These are phyloP conservation scores for Fusarium temperatum DNA, from an alignment of 2,329 filamentous ascomycete species.

Conservation along the genomic window DNA sequence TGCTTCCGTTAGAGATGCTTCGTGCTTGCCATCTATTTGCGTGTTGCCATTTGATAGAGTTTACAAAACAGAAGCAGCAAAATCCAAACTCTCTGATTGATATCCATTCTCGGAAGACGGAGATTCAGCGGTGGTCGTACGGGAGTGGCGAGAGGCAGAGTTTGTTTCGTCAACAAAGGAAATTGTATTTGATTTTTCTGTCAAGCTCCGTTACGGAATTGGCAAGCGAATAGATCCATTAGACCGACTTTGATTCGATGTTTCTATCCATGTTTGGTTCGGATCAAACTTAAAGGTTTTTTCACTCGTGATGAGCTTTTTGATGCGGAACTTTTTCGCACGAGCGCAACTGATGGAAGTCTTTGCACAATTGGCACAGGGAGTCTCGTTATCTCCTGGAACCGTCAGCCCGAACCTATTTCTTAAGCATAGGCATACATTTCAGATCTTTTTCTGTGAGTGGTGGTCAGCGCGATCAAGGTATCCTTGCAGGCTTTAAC, in stretches of 20 bases:
- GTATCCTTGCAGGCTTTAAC: background rate
- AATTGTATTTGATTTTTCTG: background rate
- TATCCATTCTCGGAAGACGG: background rate
- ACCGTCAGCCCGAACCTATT: accelerated
- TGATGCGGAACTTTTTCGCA: background rate
- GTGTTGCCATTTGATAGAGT: accelerated
- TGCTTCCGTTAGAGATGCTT: accelerated
- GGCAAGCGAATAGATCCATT: too few relatives aligned
- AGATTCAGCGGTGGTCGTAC: background rate
- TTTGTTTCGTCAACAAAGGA: background rate
- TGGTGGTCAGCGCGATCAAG: background rate
- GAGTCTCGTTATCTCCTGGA: background rate
- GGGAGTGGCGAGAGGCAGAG: background rate
- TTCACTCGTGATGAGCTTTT: background rate
- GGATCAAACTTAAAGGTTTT: background rate
- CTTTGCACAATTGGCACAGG: background rate
- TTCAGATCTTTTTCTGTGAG: background rate
- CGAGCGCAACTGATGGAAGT: background rate
- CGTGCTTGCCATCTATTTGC: too few relatives aligned
- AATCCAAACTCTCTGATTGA: background rate
- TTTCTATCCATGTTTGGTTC: background rate
- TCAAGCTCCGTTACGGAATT: background rate
- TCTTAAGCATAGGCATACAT: accelerated
- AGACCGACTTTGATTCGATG: background rate
- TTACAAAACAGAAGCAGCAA: background rate